A percentile compares a stretch with the other conserved stretches of the same genome.
These are phyloP conservation scores for Sphagnum fallax DNA, from an alignment of 228 moss, liverwort and hornwort species.

Conservation along the genomic window DNA sequence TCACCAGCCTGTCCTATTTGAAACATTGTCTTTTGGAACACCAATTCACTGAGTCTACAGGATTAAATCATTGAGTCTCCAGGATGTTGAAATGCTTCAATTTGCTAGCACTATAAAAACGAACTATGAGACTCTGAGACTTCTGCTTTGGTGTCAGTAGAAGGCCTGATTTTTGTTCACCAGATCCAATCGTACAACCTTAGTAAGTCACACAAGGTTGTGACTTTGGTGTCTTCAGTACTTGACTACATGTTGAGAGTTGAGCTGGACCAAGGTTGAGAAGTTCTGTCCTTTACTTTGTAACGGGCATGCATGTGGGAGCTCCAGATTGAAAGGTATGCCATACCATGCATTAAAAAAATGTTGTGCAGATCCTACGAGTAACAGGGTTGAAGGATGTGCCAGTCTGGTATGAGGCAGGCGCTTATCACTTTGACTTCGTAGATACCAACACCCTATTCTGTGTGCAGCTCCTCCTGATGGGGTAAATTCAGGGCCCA, in stretches of 20 bases:
- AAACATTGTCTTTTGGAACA: neutral
- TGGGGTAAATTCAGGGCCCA: conserved; percentile 29
- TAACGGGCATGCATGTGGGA: too few species aligned
- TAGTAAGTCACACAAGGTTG: neutral
- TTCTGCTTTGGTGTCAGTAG: too few species aligned
- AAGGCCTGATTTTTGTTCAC: neutral
- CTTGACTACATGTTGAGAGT: too few species aligned
- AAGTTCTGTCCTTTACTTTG: too few species aligned
- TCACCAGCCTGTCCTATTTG: neutral
- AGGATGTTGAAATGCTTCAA: neutral
- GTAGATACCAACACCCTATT: conserved; percentile 56
- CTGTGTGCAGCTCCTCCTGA: conserved; percentile 44
- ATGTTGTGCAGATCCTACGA: conserved; percentile 41
- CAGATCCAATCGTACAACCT: neutral
- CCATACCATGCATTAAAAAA: neutral
- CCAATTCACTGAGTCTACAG: neutral
- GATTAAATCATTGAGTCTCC: neutral
- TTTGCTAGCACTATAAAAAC: too few species aligned
- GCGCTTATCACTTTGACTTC: conserved; percentile 42
- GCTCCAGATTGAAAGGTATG: too few species aligned
- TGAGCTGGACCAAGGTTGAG: too few species aligned
- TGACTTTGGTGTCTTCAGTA: neutral
- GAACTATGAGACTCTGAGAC: too few species aligned
- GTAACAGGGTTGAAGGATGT: conserved; percentile 41
- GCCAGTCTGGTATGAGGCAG: conserved; percentile 60